These are phyloP conservation scores for Phytophthora palmivora DNA, from an alignment of 352 stramenopile species.

Conservation along the genomic window DNA sequence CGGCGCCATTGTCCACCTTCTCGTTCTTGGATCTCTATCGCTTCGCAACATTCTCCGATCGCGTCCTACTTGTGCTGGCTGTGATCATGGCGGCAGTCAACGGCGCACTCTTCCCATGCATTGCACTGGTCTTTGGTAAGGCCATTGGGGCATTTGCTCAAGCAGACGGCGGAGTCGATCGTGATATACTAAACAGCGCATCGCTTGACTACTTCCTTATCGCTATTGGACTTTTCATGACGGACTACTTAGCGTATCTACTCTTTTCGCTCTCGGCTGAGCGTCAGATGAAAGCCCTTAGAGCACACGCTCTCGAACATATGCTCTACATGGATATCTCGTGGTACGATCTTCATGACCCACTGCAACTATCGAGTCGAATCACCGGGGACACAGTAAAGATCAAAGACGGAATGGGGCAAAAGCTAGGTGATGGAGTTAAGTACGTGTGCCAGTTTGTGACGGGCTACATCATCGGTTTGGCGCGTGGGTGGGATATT, in stretches of 20 bases:
- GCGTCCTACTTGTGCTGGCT: conserved; percentile 23
- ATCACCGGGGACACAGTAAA: conserved; percentile 29
- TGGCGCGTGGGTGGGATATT: conserved; percentile 9
- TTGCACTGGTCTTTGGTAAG: conserved; percentile 42
- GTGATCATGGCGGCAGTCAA: conserved; percentile 31
- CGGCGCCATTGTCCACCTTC: conserved; percentile 1
- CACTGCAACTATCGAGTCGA: conserved; percentile 35
- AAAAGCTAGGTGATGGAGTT: conserved; percentile 45
- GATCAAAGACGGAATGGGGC: conserved; percentile 55
- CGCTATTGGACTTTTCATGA: conserved; percentile 36
- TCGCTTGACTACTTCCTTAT: conserved; percentile 39
- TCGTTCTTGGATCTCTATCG: conserved; percentile 35
- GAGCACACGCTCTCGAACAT: conserved; percentile 33
- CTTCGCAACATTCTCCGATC: conserved; percentile 30
- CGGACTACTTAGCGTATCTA: conserved; percentile 38
- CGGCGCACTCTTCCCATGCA: conserved; percentile 32
- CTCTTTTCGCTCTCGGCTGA: conserved; percentile 40
- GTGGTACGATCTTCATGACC: conserved; percentile 44
- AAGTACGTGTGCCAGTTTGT: conserved; percentile 48
- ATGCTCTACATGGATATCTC: conserved; percentile 49
- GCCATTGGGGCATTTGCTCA: conserved; percentile 50
- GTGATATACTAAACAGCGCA: conserved; percentile 30
- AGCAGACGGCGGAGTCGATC: conserved; percentile 25
- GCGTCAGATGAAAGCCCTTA: conserved; percentile 45
- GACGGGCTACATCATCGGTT: conserved; percentile 18